Base-by-base conservation (phyloP, 2,329 filamentous ascomycete genomes). In the Sporothrix schenckii region DNA sequence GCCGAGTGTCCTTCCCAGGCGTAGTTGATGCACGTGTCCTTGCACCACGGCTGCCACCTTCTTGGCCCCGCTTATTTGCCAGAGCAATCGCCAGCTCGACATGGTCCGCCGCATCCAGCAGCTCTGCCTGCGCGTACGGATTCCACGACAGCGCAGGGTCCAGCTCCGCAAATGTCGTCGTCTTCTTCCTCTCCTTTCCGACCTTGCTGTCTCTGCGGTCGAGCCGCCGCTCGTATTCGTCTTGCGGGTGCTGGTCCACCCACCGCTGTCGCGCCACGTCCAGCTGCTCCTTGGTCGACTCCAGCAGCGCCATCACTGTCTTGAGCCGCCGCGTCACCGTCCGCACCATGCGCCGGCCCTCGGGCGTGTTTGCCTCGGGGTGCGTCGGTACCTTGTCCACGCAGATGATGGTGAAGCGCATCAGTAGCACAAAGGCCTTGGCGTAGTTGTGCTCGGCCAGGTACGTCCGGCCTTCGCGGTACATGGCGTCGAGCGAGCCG, bases 341-440 rank as follows among this genome's bases (percentile, higher is more conserved):
- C n/a, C 79, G 84, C 30, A 94, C 86, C 1, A 88, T 85, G 68
- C 85, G 87, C 60, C 87, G 87, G 10, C 88, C 89, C 49, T 90
- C 87, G 11, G 87, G 85, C 9, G 88, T 85, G 74, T 87, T 90
- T 60, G 88, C 88, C 70, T 95, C 88, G 1, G 94, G 93, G 75
- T 98, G 95, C 1, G 83, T 85, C 0, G 87, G 85, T 10, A 99
- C 84, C 69, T 91, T 86, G 7, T 92, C 87, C 39, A 97, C 83
- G 30, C 97, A 87, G n/a, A 99, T 88, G 68, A 90, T 86, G 11
- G 93, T 93, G 80, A 97, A 93, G 75, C 95, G 89, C 78, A 95
- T 92, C n/a, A 97, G 87, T 71, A 98, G 88, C 69, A 97, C 86
- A 79, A 97, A 99, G 4, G 94, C 92, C 77, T 95, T 91, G 75